Evolutionary conservation across 2,329 filamentous ascomycete genomes (phyloP), one percentile per base, ranked within the genome.

Genomic region (Penicillium capsulatum): DNA sequence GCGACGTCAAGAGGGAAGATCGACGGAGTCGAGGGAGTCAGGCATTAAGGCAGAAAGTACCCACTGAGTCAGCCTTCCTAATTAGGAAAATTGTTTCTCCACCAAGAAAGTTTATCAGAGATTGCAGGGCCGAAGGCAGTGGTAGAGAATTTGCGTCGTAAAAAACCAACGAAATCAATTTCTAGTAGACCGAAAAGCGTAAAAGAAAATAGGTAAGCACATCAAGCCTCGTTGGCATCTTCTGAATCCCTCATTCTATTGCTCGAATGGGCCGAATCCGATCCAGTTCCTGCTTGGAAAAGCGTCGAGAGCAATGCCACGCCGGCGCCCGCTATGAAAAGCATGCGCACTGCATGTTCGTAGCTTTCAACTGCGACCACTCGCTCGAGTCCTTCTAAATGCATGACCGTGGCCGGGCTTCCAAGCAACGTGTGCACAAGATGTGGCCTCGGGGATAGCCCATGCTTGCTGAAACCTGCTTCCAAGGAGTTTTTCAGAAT

Each of bases 251-350:
- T 34, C 14, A 10, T 29, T 28, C 26, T 11, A 31, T 46, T 31
- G 7, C 36, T 38, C 9, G 37, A 31, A 26, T 44, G 34, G n/a
- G 24, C 38, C 10, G 63, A 59, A 14, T 55, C 69, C 77, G 77
- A 81, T 2, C 79, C 79, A 1, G 77, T 77, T 1, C 71, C 71
- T 4, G 78, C 78, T 53, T 82, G 79, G 11, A 79, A 58, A 2
- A 74, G 47, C 1, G 74, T 63, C 47, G 76, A 73, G 2, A 69
- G 34, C 9, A 75, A 40, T 2, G 73, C 72, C 34, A 81, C 50
- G 0, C 61, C 70, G 11, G 71, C 69, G 1, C 70, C 75, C 4
- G 68, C 70, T 17, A 79, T 42, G 47, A 79, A 80, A 29, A 82
- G 57, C 5, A 66, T 66, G 35, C 66, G 71, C 14, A 81, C 51